A percentile compares a stretch with the other conserved stretches of the same genome.
phyloP scores from a whole-genome alignment of 306 rosid species.

The Astragalus glycyphyllos region DNA sequence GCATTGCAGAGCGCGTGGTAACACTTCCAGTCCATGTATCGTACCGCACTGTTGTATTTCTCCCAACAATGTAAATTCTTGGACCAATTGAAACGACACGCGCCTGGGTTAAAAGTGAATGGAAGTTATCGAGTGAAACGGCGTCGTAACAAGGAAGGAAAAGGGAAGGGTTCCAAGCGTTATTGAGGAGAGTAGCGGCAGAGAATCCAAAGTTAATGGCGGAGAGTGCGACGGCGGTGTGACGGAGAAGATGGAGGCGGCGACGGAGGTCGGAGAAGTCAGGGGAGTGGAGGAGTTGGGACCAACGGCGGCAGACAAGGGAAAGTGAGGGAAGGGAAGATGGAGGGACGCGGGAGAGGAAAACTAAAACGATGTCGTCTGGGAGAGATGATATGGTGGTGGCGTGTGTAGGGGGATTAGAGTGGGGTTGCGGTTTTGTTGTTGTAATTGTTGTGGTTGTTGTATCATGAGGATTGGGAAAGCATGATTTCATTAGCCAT shows the following conservation, averaged over 20 bases:
- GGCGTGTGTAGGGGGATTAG: background rate
- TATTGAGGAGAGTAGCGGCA: slow-evolving; percentile 48
- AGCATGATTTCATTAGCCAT: slow-evolving; percentile 77
- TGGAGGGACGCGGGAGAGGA: slow-evolving; percentile 58
- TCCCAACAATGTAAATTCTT: slow-evolving; percentile 59
- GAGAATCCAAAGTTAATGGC: slow-evolving; percentile 55
- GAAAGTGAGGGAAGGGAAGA: slow-evolving; percentile 58
- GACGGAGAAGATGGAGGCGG: slow-evolving; percentile 50
- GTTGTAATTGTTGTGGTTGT: background rate
- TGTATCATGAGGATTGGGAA: slow-evolving; percentile 57
- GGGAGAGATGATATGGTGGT: slow-evolving; percentile 67
- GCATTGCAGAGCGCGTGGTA: slow-evolving; percentile 49
- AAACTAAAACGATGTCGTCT: slow-evolving; percentile 68
- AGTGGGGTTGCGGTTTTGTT: background rate
- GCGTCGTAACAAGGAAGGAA: slow-evolving; percentile 49
- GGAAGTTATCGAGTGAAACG: slow-evolving; percentile 39
- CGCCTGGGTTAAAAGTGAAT: slow-evolving; percentile 58
- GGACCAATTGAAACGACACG: slow-evolving; percentile 60
- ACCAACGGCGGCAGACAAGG: slow-evolving; percentile 70
- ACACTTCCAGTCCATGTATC: slow-evolving; percentile 70
- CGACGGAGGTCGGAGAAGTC: slow-evolving; percentile 68
- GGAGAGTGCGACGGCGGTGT: slow-evolving; percentile 53
- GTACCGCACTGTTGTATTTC: slow-evolving; percentile 55
- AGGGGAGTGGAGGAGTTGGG: slow-evolving; percentile 57
- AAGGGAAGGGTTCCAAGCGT: slow-evolving; percentile 51